phyloP scores from a whole-genome alignment of 2,329 filamentous ascomycete species.

The Sporothrix protearum region DNA sequence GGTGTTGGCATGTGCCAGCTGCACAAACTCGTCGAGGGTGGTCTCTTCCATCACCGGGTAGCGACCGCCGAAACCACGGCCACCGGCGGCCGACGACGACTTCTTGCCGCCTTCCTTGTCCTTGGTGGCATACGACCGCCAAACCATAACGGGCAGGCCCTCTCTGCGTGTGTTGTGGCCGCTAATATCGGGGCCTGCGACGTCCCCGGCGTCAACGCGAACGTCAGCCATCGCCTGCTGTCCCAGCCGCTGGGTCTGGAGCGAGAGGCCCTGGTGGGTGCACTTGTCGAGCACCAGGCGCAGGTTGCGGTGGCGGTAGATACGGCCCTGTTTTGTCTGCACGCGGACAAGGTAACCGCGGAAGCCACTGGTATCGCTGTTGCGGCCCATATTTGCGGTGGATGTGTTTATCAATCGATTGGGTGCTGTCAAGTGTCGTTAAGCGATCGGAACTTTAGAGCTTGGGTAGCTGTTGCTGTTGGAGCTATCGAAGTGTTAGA shows the following conservation, averaged over 20 bases:
- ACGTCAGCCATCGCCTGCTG: too few relatives aligned
- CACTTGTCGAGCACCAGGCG: conserved; percentile 4
- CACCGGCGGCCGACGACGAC: not conserved
- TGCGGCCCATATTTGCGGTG: conserved; percentile 1
- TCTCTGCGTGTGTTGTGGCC: not conserved
- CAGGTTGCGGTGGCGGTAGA: conserved; percentile 12
- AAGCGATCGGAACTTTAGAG: not conserved
- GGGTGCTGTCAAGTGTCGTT: not conserved
- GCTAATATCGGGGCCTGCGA: not conserved
- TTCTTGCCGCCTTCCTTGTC: not conserved
- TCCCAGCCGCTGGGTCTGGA: not conserved
- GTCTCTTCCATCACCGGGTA: not conserved
- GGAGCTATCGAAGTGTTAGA: not conserved
- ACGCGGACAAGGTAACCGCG: conserved; percentile 13
- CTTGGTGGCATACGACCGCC: not conserved
- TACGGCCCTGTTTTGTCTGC: not conserved
- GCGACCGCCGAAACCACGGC: not conserved
- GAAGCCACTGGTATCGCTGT: not conserved
- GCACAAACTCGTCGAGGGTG: conserved; percentile 13
- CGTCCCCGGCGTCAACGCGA: not conserved
- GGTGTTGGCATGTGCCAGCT: not conserved
- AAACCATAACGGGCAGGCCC: not conserved
- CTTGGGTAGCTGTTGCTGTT: not conserved
- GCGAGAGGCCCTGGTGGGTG: not conserved
- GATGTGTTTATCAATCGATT: not conserved